Conservation (phyloP, 805 yeast genomes). For the Sugiyamaella smithiae region DNA sequence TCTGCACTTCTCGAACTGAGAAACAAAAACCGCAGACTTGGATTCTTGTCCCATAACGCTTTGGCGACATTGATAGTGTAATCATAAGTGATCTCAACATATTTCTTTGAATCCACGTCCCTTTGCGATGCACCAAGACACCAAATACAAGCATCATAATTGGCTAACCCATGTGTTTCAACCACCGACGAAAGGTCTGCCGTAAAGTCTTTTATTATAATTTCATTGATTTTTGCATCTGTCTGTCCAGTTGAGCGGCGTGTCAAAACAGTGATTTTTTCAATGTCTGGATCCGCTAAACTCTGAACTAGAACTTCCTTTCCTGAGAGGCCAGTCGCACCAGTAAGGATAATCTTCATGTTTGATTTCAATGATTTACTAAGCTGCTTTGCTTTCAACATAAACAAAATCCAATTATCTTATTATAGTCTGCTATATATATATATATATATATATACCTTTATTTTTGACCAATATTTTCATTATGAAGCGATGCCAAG, state of each 20-base stretch:
- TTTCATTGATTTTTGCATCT: conserved; percentile 9
- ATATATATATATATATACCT: too few species aligned
- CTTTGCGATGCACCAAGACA: conserved; percentile 10
- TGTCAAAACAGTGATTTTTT: conserved; percentile 8
- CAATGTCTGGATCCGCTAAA: conserved; percentile 7
- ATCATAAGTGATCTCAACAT: conserved; percentile 10
- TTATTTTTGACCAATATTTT: too few species aligned
- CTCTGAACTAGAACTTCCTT: conserved; percentile 2
- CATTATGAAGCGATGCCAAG: too few species aligned
- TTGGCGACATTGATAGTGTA: conserved; percentile 8
- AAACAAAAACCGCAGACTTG: conserved; percentile 10
- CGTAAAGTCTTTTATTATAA: conserved; percentile 5
- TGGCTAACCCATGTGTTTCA: background rate
- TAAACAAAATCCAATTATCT: too few species aligned
- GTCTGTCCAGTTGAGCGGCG: conserved; percentile 5
- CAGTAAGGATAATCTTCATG: conserved; percentile 10
- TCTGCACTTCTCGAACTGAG: conserved; percentile 12
- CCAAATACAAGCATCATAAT: conserved; percentile 11
- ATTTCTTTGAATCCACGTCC: conserved; percentile 3
- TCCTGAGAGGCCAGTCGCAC: conserved; percentile 11
- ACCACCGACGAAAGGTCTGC: background rate
- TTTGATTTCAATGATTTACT: too few species aligned
- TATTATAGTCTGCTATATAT: too few species aligned
- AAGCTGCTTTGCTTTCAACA: too few species aligned
- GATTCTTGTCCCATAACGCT: conserved; percentile 5